phyloP scores from a whole-genome alignment of 805 yeast species.

The Wickerhamomyces kurtzmanii region DNA sequence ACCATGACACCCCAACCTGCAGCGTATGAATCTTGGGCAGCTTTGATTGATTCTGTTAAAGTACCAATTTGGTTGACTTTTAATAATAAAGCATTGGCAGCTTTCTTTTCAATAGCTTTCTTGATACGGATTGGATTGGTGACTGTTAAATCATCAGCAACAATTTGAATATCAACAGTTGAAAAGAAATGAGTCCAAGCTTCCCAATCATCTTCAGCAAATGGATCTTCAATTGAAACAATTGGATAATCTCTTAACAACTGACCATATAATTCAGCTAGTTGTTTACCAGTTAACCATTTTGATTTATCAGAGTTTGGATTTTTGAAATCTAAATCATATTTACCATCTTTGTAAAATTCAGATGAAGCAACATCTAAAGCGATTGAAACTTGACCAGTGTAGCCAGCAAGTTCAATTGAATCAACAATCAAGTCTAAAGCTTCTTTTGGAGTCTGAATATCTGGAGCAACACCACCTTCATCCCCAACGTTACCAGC shows the following conservation, averaged over 20 bases:
- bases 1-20: slow-evolving; percentile 99
- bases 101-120: slow-evolving; percentile 94
- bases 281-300: slow-evolving; percentile 84
- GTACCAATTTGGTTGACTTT: slow-evolving; percentile 99
- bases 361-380: slow-evolving; percentile 96
- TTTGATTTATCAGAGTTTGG: slow-evolving; percentile 84
- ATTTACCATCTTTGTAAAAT: slow-evolving; percentile 93
- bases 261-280: slow-evolving; percentile 74
- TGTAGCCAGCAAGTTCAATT: slow-evolving; percentile 91
- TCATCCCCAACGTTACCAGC: slow-evolving; percentile 99
- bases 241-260: slow-evolving; percentile 90
- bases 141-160: slow-evolving; percentile 97
- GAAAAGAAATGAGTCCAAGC: slow-evolving; percentile 89
- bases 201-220: slow-evolving; percentile 99
- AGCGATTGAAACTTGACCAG: slow-evolving; percentile 86
- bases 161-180: slow-evolving; percentile 76
- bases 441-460: slow-evolving; percentile 93
- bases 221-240: slow-evolving; percentile 97
- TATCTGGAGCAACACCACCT: slow-evolving; percentile 99
- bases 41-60: slow-evolving; percentile 90
- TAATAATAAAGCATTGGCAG: slow-evolving; percentile 88
- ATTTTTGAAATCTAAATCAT: slow-evolving; percentile 98
- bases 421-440: slow-evolving; percentile 87
- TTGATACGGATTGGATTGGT: slow-evolving; percentile 94
- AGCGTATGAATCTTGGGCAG: slow-evolving; percentile 89